phyloP scores from a whole-genome alignment of 768 basidiomycete genomes.

The Candolleomyces eurysporus region DNA sequence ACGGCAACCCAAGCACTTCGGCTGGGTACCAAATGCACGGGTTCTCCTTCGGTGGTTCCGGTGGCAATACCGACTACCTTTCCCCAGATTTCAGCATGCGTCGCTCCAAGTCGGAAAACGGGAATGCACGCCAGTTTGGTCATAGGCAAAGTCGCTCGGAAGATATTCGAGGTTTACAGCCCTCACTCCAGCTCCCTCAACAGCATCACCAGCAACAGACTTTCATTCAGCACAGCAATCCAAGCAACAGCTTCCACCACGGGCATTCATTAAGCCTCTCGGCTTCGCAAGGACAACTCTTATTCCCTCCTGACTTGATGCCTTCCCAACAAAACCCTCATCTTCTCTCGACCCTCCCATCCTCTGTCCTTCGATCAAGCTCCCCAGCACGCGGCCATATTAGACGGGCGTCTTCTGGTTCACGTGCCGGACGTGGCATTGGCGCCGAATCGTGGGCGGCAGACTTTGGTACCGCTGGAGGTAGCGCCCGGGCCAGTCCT shows the following conservation, averaged over 20 bases:
- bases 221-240: constrained; percentile 5
- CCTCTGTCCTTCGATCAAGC: constrained; percentile 10
- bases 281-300: constrained; percentile 8
- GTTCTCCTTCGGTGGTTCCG: constrained; percentile 30
- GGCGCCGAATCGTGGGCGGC: constrained; percentile 30
- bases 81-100: constrained; percentile 40
- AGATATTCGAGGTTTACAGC: constrained; percentile 38
- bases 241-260: constrained; percentile 12
- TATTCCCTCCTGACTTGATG: constrained; percentile 11
- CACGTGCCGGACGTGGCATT: constrained; percentile 33
- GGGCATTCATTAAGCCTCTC: constrained; percentile 17
- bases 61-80: constrained; percentile 24
- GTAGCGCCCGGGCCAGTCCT: constrained; percentile 46
- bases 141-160: constrained; percentile 60
- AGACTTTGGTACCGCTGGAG: constrained; percentile 21
- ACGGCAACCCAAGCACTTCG: constrained; percentile 9
- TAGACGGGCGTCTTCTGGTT: constrained; percentile 41
- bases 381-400: constrained; percentile 30
- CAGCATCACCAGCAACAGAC: constrained; percentile 9
- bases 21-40: constrained; percentile 7
- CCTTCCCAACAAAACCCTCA: constrained; percentile 7
- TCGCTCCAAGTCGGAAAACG: constrained; percentile 49
- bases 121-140: constrained; percentile 33
- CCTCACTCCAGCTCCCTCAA: constrained; percentile 1
- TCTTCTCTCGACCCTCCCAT: constrained; percentile 2